phyloP scores from a whole-genome alignment of 345 rosid genomes.

The Turritis glabra region DNA sequence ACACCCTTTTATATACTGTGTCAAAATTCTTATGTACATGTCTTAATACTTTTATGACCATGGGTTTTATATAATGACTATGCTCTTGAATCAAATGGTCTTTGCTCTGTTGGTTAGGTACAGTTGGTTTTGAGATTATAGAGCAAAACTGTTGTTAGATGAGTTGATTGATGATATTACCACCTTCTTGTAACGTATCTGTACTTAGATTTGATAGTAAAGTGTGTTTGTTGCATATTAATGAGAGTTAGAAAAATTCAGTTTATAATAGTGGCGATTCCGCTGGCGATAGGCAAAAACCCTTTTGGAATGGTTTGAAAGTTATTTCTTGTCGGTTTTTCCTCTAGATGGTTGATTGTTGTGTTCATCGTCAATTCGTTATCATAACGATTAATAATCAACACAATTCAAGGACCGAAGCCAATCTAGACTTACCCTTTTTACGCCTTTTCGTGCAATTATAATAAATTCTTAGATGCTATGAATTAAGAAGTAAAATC shows the following conservation, averaged over 20 bases:
- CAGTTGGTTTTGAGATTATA: slow-evolving; percentile 24
- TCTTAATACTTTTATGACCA: slow-evolving; percentile 32
- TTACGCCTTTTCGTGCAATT: background rate
- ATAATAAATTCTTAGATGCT: background rate
- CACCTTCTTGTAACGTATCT: background rate
- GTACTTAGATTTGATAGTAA: background rate
- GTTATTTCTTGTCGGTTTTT: background rate
- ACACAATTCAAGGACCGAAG: background rate
- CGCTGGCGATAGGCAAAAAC: background rate
- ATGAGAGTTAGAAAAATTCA: background rate
- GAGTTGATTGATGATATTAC: slow-evolving; percentile 5
- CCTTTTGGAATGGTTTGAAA: background rate
- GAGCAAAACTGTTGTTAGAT: slow-evolving; percentile 15
- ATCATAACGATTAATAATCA: background rate
- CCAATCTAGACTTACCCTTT: background rate
- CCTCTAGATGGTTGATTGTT: background rate
- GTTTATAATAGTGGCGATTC: background rate
- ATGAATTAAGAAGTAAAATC: background rate
- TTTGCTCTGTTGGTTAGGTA: slow-evolving; percentile 10
- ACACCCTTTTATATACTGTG: slow-evolving; percentile 43
- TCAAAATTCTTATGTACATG: slow-evolving; percentile 58
- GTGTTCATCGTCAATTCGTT: background rate
- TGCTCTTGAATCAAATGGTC: slow-evolving; percentile 26
- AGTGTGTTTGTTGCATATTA: background rate
- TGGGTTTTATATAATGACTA: slow-evolving; percentile 25